Percentiles rank a stretch among this genome's conserved stretches.
Conservation (phyloP, 768 basidiomycete genomes). For the Tricholoma sp. region DNA sequence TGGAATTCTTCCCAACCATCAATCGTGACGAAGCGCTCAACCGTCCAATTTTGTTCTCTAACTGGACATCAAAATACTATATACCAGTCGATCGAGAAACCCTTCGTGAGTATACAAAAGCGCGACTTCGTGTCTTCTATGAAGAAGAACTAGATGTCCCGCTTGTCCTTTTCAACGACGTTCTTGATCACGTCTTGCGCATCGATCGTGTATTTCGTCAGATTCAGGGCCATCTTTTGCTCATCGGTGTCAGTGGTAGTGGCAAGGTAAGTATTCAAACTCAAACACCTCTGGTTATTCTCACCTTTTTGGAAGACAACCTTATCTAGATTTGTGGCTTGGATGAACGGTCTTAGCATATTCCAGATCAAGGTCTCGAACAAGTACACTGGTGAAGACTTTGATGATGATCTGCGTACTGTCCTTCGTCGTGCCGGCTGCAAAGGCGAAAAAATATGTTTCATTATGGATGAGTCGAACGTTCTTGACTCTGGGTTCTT, state of each 20-base stretch:
- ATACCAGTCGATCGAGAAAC: slow-evolving; percentile 91
- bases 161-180: slow-evolving; percentile 97
- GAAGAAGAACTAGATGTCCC: slow-evolving; percentile 98
- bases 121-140: slow-evolving; percentile 95
- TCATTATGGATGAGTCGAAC: slow-evolving; percentile 99
- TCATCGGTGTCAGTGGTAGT: slow-evolving; percentile 97
- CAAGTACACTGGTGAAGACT: slow-evolving; percentile 97
- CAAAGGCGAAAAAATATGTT: slow-evolving; percentile 98
- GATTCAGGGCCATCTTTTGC: slow-evolving; percentile 90
- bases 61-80: slow-evolving; percentile 98
- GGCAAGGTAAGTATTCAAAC: slow-evolving; percentile 69
- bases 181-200: slow-evolving; percentile 94
- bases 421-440: slow-evolving; percentile 95
- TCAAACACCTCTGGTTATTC: slow-evolving; percentile 2
- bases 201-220: slow-evolving; percentile 99
- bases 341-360: slow-evolving; percentile 99
- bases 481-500: slow-evolving; percentile 98
- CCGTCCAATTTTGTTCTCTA: slow-evolving; percentile 94
- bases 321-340: slow-evolving; percentile 95
- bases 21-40: slow-evolving; percentile 78
- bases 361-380: slow-evolving; percentile 99
- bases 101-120: slow-evolving; percentile 94
- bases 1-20: slow-evolving; percentile 92
- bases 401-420: slow-evolving; percentile 93
- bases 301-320: slow-evolving; percentile 63